Percentiles rank a stretch among this genome's conserved stretches.
Evolutionary conservation across 352 stramenopile genomes (phyloP).

Genomic region (Phytophthora fragariaefolia): DNA sequence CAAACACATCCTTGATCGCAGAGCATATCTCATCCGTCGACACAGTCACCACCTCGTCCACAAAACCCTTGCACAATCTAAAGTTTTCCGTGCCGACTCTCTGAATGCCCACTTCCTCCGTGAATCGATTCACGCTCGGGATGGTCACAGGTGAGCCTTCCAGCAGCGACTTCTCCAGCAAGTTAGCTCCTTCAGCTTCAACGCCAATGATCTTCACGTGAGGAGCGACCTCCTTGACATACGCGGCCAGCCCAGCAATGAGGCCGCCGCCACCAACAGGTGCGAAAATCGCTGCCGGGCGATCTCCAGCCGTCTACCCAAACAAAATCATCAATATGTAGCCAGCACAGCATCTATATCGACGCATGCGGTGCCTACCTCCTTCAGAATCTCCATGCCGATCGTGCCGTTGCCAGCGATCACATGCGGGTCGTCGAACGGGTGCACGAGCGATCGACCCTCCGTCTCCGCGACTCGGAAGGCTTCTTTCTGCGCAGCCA

Average conservation of each 20-base stretch:
- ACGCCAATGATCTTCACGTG: slow-evolving; percentile 97
- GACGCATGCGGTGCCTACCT: no score
- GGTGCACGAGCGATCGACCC: slow-evolving; percentile 95
- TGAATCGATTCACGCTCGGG: slow-evolving; percentile 96
- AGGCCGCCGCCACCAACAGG: slow-evolving; percentile 97
- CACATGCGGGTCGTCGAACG: slow-evolving; percentile 97
- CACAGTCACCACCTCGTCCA: slow-evolving; percentile 98
- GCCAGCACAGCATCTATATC: no score
- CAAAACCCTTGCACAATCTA: slow-evolving; percentile 92
- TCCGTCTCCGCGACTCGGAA: slow-evolving; percentile 92
- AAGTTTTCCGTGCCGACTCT: slow-evolving; percentile 96
- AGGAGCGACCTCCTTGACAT: slow-evolving; percentile 83
- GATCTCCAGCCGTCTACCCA: slow-evolving; percentile 77
- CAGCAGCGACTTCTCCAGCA: slow-evolving; percentile 92
- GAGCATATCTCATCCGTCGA: slow-evolving; percentile 96
- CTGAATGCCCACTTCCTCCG: slow-evolving; percentile 96
- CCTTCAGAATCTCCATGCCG: slow-evolving; percentile 93
- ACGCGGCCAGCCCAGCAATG: slow-evolving; percentile 95
- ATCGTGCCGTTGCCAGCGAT: slow-evolving; percentile 98
- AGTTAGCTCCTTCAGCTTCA: slow-evolving; percentile 94
- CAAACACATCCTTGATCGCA: slow-evolving; percentile 94
- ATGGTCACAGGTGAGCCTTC: slow-evolving; percentile 89
- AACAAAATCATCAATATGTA: not conserved
- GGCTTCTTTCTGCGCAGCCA: slow-evolving; percentile 78
- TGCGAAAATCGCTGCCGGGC: slow-evolving; percentile 97